A percentile compares a stretch with the other conserved stretches of the same genome.
Conservation (phyloP, 768 basidiomycete genomes). For the Termitomyces sp. region DNA sequence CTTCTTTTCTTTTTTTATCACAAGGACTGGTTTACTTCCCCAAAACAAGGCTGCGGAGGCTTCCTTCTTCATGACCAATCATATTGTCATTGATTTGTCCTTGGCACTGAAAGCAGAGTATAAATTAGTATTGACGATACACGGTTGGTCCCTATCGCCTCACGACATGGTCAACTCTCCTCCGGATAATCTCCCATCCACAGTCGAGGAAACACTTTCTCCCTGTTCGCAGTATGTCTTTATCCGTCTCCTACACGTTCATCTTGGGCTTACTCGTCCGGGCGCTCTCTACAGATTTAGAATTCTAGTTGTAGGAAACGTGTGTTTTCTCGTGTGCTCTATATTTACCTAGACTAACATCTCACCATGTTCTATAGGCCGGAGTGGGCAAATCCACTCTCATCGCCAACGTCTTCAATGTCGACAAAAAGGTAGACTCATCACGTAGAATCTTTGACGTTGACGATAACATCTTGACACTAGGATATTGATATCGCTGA, state of each 20-base stretch:
- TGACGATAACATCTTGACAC: neutral
- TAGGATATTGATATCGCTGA: constrained; percentile 3
- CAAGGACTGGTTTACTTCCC: neutral
- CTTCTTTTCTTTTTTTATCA: neutral
- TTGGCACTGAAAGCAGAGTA: neutral
- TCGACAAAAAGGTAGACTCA: neutral
- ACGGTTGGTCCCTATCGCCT: neutral
- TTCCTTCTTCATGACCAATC: too few species aligned
- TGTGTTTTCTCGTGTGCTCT: neutral
- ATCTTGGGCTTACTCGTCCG: neutral
- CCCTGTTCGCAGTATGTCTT: neutral
- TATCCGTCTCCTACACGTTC: neutral
- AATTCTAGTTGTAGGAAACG: constrained; percentile 2
- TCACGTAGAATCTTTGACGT: neutral
- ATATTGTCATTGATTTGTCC: neutral
- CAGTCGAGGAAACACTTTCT: neutral
- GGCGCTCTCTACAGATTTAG: neutral
- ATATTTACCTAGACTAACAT: too few species aligned
- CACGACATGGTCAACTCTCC: neutral
- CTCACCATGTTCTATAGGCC: neutral
- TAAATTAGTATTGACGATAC: neutral
- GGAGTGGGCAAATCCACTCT: constrained; percentile 1
- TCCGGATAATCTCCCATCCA: neutral
- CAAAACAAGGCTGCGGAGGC: neutral
- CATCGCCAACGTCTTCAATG: neutral